These are phyloP conservation scores for Colletotrichum somersetense DNA, from an alignment of 2,329 filamentous ascomycete species.

Conservation along the genomic window DNA sequence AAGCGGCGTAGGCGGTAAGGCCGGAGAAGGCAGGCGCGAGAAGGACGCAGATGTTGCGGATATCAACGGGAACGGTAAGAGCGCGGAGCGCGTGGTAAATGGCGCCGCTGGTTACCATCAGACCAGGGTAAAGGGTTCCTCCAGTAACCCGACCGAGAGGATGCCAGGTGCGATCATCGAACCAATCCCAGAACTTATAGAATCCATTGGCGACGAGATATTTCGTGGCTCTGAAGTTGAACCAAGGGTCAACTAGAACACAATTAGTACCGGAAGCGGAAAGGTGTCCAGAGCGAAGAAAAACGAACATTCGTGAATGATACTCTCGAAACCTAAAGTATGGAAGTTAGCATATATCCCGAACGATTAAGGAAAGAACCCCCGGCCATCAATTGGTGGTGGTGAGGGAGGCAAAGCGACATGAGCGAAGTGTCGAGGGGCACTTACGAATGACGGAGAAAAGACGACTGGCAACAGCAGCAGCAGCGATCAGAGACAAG, in stretches of 20 bases:
- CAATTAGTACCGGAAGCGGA: constrained; percentile 45
- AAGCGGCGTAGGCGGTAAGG: constrained; percentile 90
- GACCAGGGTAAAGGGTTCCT: constrained; percentile 96
- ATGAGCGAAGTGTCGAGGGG: constrained; percentile 36
- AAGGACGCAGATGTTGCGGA: constrained; percentile 98
- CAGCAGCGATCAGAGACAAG: constrained; percentile 89
- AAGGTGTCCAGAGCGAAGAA: constrained; percentile 30
- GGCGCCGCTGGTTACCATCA: constrained; percentile 98
- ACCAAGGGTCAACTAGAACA: constrained; percentile 93
- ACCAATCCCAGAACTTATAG: constrained; percentile 99
- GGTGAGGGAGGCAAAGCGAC: constrained; percentile 4
- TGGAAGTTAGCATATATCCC: constrained; percentile 48
- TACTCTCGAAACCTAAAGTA: constrained; percentile 88
- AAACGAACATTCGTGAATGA: constrained; percentile 97
- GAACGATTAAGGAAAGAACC: not conserved
- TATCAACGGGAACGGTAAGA: constrained; percentile 93
- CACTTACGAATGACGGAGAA: constrained; percentile 97
- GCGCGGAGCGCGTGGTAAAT: constrained; percentile 95
- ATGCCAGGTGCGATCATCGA: constrained; percentile 99
- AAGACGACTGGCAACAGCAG: constrained; percentile 91
- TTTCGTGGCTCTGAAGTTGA: constrained; percentile 99
- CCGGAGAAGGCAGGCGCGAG: constrained; percentile 96
- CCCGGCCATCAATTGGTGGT: constrained; percentile 26
- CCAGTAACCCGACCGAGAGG: constrained; percentile 97
- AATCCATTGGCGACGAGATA: constrained; percentile 97